Percentiles rank a stretch among this genome's conserved stretches.
phyloP scores from a whole-genome alignment of 345 rosid species.

The Lumnitzera racemosa region DNA sequence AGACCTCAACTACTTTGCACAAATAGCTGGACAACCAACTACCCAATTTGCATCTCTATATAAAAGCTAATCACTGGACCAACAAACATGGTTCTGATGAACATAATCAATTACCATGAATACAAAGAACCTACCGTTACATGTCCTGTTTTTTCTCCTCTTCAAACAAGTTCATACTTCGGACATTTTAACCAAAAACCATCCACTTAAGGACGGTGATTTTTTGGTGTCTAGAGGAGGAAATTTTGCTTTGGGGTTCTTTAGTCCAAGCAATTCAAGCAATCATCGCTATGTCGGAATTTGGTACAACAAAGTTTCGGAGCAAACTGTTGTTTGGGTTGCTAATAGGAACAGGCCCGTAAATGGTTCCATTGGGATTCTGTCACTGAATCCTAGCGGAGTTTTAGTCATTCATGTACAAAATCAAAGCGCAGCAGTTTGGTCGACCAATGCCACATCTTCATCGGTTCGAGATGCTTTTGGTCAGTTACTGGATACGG shows the following conservation, averaged over 20 bases:
- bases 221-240: slow-evolving; percentile 8
- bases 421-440: neutral
- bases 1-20: too few species aligned
- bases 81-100: too few species aligned
- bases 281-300: slow-evolving; percentile 17
- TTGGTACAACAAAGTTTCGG: slow-evolving; percentile 13
- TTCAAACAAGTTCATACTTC: neutral
- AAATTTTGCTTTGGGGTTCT: slow-evolving; percentile 20
- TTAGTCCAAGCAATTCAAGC: slow-evolving; percentile 14
- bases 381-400: slow-evolving; percentile 7
- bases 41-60: too few species aligned
- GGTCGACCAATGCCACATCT: slow-evolving; percentile 13
- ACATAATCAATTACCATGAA: too few species aligned
- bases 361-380: slow-evolving; percentile 9
- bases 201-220: slow-evolving; percentile 5
- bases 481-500: slow-evolving; percentile 22
- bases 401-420: slow-evolving; percentile 9
- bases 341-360: slow-evolving; percentile 20
- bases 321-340: slow-evolving; percentile 19
- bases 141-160: neutral
- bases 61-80: too few species aligned
- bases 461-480: neutral
- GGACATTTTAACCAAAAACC: slow-evolving; percentile 6
- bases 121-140: neutral
- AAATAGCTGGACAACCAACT: too few species aligned